Base-by-base conservation (phyloP, 352 stramenopile species). In the Globisporangium mamillatum region DNA sequence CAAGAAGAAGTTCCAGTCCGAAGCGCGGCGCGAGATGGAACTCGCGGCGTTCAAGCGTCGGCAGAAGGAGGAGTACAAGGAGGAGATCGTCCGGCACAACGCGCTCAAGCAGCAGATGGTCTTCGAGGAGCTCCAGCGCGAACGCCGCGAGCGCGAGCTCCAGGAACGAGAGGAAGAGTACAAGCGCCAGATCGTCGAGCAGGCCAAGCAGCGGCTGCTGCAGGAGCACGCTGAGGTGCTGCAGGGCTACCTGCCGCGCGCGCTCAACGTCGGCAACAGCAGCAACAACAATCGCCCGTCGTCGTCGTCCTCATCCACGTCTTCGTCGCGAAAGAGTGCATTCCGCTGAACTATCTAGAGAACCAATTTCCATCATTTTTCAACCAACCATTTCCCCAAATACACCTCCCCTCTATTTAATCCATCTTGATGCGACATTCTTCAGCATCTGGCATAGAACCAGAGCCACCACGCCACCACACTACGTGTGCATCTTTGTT, bases 201-300 rank as follows among this genome's bases (percentile, higher is more conserved):
- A 97, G 60, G 92, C 92, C 64, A 92, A 92, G 67, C 83, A 84
- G 60, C 77, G 89, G 54, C 75, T 98, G 18, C 71, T 97, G 55
- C 75, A 88, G 55, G 86, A 97, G 69, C 91, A 97, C 72, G 88
- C 90, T 55, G 75, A 88, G 24, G 79, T 94, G 44, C 78, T 97
- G 24, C 70, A 92, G 68, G 90, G 82, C 2, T 97, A 93, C 74
- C 63, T 97, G 64, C 86, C 88, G 10, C 66, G 68, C 36, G 60
- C 32, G 3, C 59, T 32, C 27, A 32, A 32, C 27, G 27, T 32
- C 27, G 27, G 27, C 27, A 32, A 32, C 14, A 22, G 50, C 9
- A 18, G 9, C 50, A 29, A 25, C 65, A 38, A 27, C 22, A 60
- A 74, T 25, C 73, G 72, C 4, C 73, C 78, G 22, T 77, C 74